Percentiles rank a stretch among this genome's conserved stretches.
phyloP scores from a whole-genome alignment of 306 rosid genomes.

The Potentilla sterilis region DNA sequence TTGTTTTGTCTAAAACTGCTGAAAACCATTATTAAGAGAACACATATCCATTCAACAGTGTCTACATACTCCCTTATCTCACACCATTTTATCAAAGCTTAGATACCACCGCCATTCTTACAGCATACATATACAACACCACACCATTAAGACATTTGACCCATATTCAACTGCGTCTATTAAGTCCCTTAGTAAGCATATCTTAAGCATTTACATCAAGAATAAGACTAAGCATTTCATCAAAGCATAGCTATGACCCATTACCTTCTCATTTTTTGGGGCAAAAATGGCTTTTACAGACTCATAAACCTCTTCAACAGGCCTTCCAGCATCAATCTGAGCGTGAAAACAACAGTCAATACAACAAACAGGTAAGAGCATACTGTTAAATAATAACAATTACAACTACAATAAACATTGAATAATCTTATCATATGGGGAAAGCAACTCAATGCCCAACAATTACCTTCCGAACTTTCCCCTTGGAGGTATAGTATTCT shows the following conservation, averaged over 20 bases:
- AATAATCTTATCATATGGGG: background rate
- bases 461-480: constrained; percentile 82
- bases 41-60: background rate
- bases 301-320: constrained; percentile 75
- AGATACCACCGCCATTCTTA: background rate
- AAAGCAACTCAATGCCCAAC: constrained; percentile 4
- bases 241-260: constrained; percentile 34
- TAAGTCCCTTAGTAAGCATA: constrained; percentile 17
- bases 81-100: background rate
- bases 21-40: background rate
- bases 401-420: background rate
- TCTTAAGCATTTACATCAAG: background rate
- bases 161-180: constrained; percentile 17
- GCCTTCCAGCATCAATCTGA: constrained; percentile 84
- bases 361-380: constrained; percentile 17
- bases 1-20: background rate
- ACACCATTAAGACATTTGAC: constrained; percentile 20
- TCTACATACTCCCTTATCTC: background rate
- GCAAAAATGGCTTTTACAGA: constrained; percentile 71
- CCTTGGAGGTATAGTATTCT: constrained; percentile 65
- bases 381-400: constrained; percentile 2
- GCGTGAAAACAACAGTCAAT: constrained; percentile 24
- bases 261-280: constrained; percentile 84
- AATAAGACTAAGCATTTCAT: constrained; percentile 38
- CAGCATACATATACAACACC: constrained; percentile 25